These are phyloP conservation scores for Isatis lusitanica DNA, from an alignment of 441 rosid species.

Conservation along the genomic window DNA sequence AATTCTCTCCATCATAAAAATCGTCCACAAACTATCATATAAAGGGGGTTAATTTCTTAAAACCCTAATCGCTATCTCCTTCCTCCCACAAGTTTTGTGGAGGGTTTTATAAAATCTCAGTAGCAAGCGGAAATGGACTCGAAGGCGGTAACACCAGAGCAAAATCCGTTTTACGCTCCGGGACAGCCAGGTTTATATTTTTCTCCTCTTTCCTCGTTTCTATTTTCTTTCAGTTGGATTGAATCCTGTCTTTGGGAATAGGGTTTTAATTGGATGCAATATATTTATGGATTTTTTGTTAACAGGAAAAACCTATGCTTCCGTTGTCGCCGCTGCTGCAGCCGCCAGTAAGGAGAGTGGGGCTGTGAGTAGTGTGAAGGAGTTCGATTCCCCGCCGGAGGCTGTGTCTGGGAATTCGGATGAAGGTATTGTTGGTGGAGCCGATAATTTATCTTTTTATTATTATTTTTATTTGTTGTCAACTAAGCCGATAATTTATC, in stretches of 20 bases:
- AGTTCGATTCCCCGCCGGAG: slow-evolving; percentile 42
- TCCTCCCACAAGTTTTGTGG: slow-evolving; percentile 3
- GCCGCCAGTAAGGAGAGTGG: slow-evolving; percentile 40
- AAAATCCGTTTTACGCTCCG: slow-evolving; percentile 26
- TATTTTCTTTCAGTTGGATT: slow-evolving; percentile 1
- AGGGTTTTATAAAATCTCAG: background rate
- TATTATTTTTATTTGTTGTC: no score
- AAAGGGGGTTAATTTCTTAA: background rate
- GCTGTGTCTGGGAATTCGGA: slow-evolving; percentile 28
- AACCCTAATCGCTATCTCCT: slow-evolving; percentile 14
- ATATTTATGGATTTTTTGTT: background rate
- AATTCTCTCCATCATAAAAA: slow-evolving; percentile 22
- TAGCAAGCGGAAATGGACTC: slow-evolving; percentile 43
- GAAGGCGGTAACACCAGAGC: slow-evolving; percentile 29
- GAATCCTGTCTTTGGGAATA: slow-evolving; percentile 21
- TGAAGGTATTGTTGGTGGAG: slow-evolving; percentile 6
- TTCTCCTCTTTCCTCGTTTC: background rate
- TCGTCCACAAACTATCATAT: background rate
- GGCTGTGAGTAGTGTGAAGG: slow-evolving; percentile 50
- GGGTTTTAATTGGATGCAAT: slow-evolving; percentile 22
- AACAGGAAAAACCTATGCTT: slow-evolving; percentile 33
- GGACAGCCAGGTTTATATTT: slow-evolving; percentile 44
- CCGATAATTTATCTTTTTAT: slow-evolving; percentile 11
- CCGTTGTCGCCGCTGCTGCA: slow-evolving; percentile 32
- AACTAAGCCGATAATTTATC: slow-evolving; percentile 17